These are phyloP conservation scores for Ceratonia siliqua DNA, from an alignment of 306 rosid genomes.

Conservation along the genomic window DNA sequence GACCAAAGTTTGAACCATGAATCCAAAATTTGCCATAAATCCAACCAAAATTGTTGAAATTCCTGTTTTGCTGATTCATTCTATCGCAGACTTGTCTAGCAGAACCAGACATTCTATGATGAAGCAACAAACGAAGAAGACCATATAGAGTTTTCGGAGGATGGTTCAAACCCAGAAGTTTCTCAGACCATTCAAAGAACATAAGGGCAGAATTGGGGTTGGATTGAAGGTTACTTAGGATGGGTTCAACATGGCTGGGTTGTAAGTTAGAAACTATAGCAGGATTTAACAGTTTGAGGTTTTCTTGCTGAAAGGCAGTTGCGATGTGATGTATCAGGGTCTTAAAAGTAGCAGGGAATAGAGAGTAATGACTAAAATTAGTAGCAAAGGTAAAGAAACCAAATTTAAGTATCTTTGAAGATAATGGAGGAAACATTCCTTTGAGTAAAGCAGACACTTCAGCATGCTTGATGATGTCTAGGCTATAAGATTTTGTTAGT, in stretches of 20 bases:
- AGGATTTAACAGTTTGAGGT: constrained; percentile 19
- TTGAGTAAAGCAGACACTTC: neutral
- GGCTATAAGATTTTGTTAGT: neutral
- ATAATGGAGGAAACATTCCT: neutral
- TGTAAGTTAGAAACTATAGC: neutral
- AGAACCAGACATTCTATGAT: constrained; percentile 21
- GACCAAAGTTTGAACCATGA: neutral
- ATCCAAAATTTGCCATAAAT: neutral
- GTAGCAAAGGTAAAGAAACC: neutral
- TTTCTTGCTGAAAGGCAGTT: constrained; percentile 1
- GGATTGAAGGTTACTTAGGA: constrained; percentile 24
- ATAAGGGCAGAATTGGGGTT: constrained; percentile 26
- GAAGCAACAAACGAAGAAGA: constrained; percentile 30
- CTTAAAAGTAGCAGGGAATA: constrained; percentile 1
- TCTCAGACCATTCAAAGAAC: constrained; percentile 35
- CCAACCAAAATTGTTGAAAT: neutral
- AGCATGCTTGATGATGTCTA: neutral
- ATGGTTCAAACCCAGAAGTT: constrained; percentile 24
- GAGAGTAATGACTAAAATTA: neutral
- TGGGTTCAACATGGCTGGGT: constrained; percentile 28
- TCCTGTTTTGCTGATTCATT: constrained; percentile 16
- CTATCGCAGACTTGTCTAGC: constrained; percentile 25
- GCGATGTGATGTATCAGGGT: constrained; percentile 11
- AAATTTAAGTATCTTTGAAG: neutral
- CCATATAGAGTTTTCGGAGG: constrained; percentile 9